A percentile compares a stretch with the other conserved stretches of the same genome.
Evolutionary conservation across 2,329 filamentous ascomycete genomes (phyloP).

Genomic region (Nothophoma quercina): DNA sequence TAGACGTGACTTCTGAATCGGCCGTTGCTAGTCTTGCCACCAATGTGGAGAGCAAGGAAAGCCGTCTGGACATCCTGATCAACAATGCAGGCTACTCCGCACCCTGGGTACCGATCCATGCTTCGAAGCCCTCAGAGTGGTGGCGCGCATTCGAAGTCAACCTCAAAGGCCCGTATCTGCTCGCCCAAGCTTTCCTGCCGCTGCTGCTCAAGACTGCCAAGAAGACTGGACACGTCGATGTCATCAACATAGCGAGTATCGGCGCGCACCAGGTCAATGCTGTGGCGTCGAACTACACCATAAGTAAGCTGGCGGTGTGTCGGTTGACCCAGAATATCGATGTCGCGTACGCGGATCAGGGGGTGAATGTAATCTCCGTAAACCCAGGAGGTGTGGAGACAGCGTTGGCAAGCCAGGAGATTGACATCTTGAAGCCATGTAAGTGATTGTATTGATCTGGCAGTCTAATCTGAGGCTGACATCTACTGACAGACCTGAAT

Average conservation of each 20-base stretch:
- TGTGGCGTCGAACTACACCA: slow-evolving; percentile 51
- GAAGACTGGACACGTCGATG: slow-evolving; percentile 17
- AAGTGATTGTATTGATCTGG: background rate
- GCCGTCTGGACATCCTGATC: slow-evolving; percentile 55
- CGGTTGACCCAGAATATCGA: slow-evolving; percentile 60
- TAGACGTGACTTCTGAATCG: slow-evolving; percentile 54
- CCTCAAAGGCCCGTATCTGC: slow-evolving; percentile 57
- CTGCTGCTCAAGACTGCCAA: slow-evolving; percentile 42
- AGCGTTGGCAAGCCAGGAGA: slow-evolving; percentile 14
- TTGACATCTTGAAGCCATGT: slow-evolving; percentile 3
- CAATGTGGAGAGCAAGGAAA: slow-evolving; percentile 32
- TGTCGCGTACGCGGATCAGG: slow-evolving; percentile 46
- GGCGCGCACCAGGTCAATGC: slow-evolving; percentile 43
- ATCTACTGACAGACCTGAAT: background rate
- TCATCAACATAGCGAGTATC: slow-evolving; percentile 59
- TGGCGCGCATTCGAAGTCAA: slow-evolving; percentile 59
- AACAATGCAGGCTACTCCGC: slow-evolving; percentile 57
- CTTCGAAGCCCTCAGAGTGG: slow-evolving; percentile 49
- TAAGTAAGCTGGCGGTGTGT: slow-evolving; percentile 59
- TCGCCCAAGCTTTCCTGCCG: slow-evolving; percentile 56
- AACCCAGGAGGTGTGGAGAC: slow-evolving; percentile 43
- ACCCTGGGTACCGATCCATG: slow-evolving; percentile 38
- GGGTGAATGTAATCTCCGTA: slow-evolving; percentile 29
- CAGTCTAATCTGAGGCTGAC: background rate
- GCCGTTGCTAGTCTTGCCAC: slow-evolving; percentile 48